Base-by-base conservation (phyloP, 2,329 filamentous ascomycete species). In the Arthrobotrys conoides region DNA sequence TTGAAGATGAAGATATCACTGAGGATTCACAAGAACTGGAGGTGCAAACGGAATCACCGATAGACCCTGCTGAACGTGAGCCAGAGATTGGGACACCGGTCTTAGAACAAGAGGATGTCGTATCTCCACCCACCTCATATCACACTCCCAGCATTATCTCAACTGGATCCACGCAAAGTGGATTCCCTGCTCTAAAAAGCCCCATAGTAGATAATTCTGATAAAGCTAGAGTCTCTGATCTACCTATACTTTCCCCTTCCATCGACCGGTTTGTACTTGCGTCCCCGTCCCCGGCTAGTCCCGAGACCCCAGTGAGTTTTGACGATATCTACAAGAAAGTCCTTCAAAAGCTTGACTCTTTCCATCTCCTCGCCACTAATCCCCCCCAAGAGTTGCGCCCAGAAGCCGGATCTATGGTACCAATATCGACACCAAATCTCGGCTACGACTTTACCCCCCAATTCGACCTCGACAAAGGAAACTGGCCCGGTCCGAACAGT, bases 311-410 rank as follows among this genome's bases (percentile, higher is more conserved):
- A 36, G 33, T 1, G 33, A 36, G 4, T 10, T 69, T 69, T 10
- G 66, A 61, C 1, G 16, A 59, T 27, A 59, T 69, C 3, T 69
- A 59, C 66, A 33, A 59, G 49, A 57, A 69, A 48, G 66, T 69
- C 0, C 48, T 69, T 20, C 20, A 46, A 14, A 18, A 2, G 22
- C 66, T 69, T 24, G 66, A 69, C 2, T 46, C 66, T 16, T 46
- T 69, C 8, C 48, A 69, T 48, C 49, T 49, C 27, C 48, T 69
- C 16, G 65, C 49, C 12, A 20, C 48, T 57, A 69, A 59, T 69
- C 18, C 46, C 18, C 16, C 49, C 27, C n/a, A n/a, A 27, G 64
- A 27, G 49, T 16, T 51, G 18, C 48, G 48, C 48, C 27, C 8
- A 30, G 48, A 51, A 51, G 12, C 48, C 10, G 48, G 6, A 30